These are phyloP conservation scores for Ganoderma leucocontextum DNA, from an alignment of 1,284 basidiomycete species.

Conservation along the genomic window DNA sequence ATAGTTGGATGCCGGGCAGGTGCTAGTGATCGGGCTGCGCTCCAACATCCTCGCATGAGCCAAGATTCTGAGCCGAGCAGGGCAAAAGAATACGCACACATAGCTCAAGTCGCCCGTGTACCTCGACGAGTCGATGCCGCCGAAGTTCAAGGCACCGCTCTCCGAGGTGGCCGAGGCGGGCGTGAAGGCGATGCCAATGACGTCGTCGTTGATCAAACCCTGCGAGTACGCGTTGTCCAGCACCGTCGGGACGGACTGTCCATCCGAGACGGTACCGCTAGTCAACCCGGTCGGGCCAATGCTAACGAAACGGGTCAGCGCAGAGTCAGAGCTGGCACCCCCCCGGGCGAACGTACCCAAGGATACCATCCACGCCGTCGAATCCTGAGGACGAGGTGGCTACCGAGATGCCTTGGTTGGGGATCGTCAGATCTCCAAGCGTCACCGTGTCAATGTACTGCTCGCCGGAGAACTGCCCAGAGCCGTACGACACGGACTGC, in stretches of 20 bases:
- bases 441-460: slow-evolving; percentile 54
- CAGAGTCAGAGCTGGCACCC: not conserved
- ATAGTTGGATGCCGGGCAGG: slow-evolving; percentile 46
- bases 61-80: not conserved
- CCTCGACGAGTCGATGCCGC: slow-evolving; percentile 55
- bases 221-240: slow-evolving; percentile 56
- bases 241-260: slow-evolving; percentile 27
- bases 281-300: slow-evolving; percentile 60
- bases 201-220: slow-evolving; percentile 23
- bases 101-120: slow-evolving; percentile 57
- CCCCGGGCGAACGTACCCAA: not conserved
- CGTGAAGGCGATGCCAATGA: slow-evolving; percentile 15
- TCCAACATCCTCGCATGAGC: slow-evolving; percentile 43
- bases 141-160: slow-evolving; percentile 46
- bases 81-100: slow-evolving; percentile 45
- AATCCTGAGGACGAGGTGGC: slow-evolving; percentile 49
- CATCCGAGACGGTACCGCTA: slow-evolving; percentile 18
- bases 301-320: not conserved
- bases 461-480: slow-evolving; percentile 12
- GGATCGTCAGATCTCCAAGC: slow-evolving; percentile 41
- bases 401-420: slow-evolving; percentile 57
- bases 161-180: not conserved
- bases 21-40: slow-evolving; percentile 40
- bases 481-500: slow-evolving; percentile 53
- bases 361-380: not conserved